These are phyloP conservation scores for Ustilago shanxiensis DNA, from an alignment of 1,284 basidiomycete genomes.

Conservation along the genomic window DNA sequence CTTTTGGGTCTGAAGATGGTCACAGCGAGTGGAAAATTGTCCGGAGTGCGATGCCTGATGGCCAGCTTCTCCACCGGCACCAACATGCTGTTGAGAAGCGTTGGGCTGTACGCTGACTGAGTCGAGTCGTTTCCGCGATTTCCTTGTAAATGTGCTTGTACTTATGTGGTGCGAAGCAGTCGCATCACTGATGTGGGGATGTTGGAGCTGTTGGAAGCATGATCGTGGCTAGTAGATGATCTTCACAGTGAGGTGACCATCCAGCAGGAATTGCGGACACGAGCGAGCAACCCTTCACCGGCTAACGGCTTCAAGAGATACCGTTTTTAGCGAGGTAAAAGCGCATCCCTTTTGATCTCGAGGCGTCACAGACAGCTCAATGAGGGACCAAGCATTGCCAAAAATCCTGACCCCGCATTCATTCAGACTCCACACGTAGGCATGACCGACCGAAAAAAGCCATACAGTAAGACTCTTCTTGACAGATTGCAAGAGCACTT, in stretches of 20 bases:
- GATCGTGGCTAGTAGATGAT: not conserved
- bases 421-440: not conserved
- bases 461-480: too few species aligned
- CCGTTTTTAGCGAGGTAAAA: conserved; percentile 8
- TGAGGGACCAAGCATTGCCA: not conserved
- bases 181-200: not conserved
- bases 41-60: conserved; percentile 30
- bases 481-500: too few species aligned
- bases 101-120: not conserved
- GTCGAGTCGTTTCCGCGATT: not conserved
- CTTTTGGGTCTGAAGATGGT: conserved; percentile 47
- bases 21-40: conserved; percentile 51
- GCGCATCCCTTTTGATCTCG: not conserved
- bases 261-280: not conserved
- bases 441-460: not conserved
- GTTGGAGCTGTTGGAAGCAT: not conserved
- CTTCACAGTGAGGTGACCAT: not conserved
- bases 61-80: conserved; percentile 21
- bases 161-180: not conserved
- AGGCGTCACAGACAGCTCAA: not conserved
- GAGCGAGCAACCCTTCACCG: conserved; percentile 21
- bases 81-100: conserved; percentile 17
- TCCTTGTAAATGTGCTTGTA: not conserved
- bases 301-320: conserved; percentile 33
- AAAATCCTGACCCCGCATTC: not conserved